Evolutionary conservation across 371 early-diverging fungal species (phyloP), one percentile per base, ranked within the genome.

Genomic region (Rhizopus delemar): DNA sequence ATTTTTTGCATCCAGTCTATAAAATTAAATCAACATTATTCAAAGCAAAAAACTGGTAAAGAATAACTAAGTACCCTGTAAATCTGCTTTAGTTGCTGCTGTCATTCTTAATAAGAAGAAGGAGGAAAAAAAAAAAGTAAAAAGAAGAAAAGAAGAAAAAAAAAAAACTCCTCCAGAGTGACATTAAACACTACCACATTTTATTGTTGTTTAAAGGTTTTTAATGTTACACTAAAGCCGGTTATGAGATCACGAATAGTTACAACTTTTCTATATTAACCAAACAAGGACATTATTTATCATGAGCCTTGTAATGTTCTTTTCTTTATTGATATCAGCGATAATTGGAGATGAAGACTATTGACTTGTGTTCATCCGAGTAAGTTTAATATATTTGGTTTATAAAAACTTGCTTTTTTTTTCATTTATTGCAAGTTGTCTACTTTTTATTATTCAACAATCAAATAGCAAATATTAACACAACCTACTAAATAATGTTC

Each of bases 1-100:
- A 75, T 58, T 48, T 75, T 75, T 60, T 60, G 60, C 45, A 71
- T 68, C 75, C 75, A 75, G 51, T 75, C 75, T 75, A 53, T 35
- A 57, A 28, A 55, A 46, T 13, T 2, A 15, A 13, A 8, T n/a
- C 49, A 32, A 46, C 35, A 13, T 43, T 50, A n/a, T 38, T 35
- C 38, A 28, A 34, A 51, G 7, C 8, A 8, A 35, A 51, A 35
- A 51, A 15, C 11, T 15, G 13, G 34, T 29, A 6, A 51, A 51
- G 7, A 34, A 15, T n/a, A 33, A 22, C 3, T n/a, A 51, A 34
- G 8, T 48, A 48, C 48, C 48, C 28, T 48, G 48, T 7, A 48
- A 28, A 15, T 2, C 12, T 48, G 48, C 8, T 48, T 48, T 48
- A 29, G 22, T 48, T 54, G 33, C 41, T 41, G 41, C 31, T n/a